These are phyloP conservation scores for Pyricularia pennisetigena DNA, from an alignment of 2,329 filamentous ascomycete species.

Conservation along the genomic window DNA sequence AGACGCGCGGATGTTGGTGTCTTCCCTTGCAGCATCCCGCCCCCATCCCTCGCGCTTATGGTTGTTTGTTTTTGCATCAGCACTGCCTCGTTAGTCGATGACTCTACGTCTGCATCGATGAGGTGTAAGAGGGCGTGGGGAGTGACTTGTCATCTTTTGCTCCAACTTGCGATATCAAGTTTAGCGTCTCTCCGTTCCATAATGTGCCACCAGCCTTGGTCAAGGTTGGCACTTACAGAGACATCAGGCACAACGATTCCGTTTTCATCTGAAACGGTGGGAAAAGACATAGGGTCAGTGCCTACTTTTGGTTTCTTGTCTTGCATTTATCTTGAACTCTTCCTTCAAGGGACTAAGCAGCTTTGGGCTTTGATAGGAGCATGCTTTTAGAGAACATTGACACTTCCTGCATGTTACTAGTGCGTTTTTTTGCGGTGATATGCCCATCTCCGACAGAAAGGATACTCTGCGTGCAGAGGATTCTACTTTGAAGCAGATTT, in stretches of 20 bases:
- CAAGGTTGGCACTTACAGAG: background rate
- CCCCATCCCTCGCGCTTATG: background rate
- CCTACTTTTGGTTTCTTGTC: background rate
- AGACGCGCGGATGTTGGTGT: background rate
- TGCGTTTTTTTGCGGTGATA: background rate
- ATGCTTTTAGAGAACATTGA: background rate
- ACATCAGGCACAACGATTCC: background rate
- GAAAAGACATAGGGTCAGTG: background rate
- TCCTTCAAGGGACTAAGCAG: background rate
- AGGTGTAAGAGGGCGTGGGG: background rate
- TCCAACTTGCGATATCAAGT: background rate
- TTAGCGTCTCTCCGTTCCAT: too few species aligned
- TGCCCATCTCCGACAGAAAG: background rate
- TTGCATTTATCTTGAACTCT: background rate
- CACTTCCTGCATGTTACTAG: background rate
- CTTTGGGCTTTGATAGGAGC: background rate
- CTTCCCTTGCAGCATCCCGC: background rate
- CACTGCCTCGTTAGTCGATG: background rate
- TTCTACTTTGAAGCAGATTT: background rate
- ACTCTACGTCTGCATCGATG: background rate
- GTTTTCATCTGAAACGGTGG: background rate
- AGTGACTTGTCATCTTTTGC: background rate
- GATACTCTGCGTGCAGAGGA: background rate
- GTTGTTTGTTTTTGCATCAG: background rate
- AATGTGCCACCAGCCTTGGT: background rate